These are phyloP conservation scores for Fusarium nanum DNA, from an alignment of 2,329 filamentous ascomycete species.

Conservation along the genomic window DNA sequence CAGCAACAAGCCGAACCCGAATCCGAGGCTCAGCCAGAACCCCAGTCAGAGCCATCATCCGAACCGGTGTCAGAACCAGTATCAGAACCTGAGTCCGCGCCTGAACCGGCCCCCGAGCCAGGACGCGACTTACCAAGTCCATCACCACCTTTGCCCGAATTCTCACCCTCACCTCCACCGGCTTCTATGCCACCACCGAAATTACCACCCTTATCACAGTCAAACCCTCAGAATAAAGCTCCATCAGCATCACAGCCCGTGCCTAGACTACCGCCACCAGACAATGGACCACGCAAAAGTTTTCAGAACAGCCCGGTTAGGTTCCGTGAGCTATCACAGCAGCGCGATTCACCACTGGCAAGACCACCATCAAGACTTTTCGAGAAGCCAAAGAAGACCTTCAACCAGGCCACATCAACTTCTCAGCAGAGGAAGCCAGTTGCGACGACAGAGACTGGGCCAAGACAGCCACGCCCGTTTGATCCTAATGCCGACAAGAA, in stretches of 20 bases:
- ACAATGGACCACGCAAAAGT: slow-evolving; percentile 66
- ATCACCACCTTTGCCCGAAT: not conserved
- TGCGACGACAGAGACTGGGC: not conserved
- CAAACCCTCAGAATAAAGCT: not conserved
- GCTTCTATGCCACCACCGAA: slow-evolving; percentile 35
- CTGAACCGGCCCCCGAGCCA: not conserved
- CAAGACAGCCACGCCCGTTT: slow-evolving; percentile 23
- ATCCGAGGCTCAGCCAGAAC: not conserved
- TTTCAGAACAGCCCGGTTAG: slow-evolving; percentile 70
- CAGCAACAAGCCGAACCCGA: not conserved
- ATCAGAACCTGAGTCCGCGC: not conserved
- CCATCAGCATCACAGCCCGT: slow-evolving; percentile 29
- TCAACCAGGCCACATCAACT: not conserved
- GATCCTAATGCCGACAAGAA: slow-evolving; percentile 63
- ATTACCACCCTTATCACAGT: slow-evolving; percentile 18
- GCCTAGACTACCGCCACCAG: slow-evolving; percentile 51
- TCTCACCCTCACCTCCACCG: slow-evolving; percentile 19
- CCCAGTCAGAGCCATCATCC: not conserved
- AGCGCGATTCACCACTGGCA: slow-evolving; percentile 63
- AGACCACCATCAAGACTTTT: slow-evolving; percentile 52
- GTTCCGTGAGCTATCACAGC: slow-evolving; percentile 52
- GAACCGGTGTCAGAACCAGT: not conserved
- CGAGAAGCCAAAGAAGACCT: slow-evolving; percentile 29
- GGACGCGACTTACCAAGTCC: slow-evolving; percentile 1
- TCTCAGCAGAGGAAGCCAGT: not conserved